Percentiles rank a stretch among this genome's conserved stretches.
Evolutionary conservation across 371 early-diverging fungal genomes (phyloP).

Genomic region (Circinella umbellata): DNA sequence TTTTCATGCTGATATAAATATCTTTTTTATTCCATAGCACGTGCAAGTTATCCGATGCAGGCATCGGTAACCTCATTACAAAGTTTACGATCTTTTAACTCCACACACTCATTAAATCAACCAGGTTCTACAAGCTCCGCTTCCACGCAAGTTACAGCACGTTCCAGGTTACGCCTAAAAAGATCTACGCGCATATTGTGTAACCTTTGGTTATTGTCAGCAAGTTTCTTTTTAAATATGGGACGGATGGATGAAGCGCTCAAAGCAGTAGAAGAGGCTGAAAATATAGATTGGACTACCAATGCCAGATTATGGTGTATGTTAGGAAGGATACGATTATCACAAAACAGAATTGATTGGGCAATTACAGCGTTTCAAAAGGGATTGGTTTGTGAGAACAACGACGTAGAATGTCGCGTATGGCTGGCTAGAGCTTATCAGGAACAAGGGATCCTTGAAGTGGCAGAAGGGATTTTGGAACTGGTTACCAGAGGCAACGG

Average conservation of each 20-base stretch:
- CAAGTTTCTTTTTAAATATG: slow-evolving; percentile 59
- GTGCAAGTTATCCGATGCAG: slow-evolving; percentile 15
- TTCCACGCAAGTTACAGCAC: slow-evolving; percentile 26
- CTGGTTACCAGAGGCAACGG: slow-evolving; percentile 58
- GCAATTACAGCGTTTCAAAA: slow-evolving; percentile 57
- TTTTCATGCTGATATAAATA: too few species aligned
- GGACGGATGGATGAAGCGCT: slow-evolving; percentile 65
- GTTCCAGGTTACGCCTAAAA: slow-evolving; percentile 29
- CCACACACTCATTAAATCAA: slow-evolving; percentile 23
- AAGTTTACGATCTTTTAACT: slow-evolving; percentile 29
- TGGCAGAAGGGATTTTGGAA: slow-evolving; percentile 65
- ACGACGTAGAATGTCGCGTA: slow-evolving; percentile 50
- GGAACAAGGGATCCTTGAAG: slow-evolving; percentile 44
- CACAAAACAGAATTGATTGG: slow-evolving; percentile 42
- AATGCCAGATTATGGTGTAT: slow-evolving; percentile 66
- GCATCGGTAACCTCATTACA: slow-evolving; percentile 23
- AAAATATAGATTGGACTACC: slow-evolving; percentile 57
- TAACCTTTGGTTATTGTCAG: slow-evolving; percentile 68
- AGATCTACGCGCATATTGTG: slow-evolving; percentile 41
- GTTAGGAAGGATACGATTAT: slow-evolving; percentile 53
- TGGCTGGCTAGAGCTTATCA: slow-evolving; percentile 54
- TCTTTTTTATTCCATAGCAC: neutral
- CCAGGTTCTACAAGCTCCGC: slow-evolving; percentile 17
- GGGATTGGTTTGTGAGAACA: slow-evolving; percentile 54
- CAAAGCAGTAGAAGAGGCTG: slow-evolving; percentile 72